These are phyloP conservation scores for Inosperma sp. DNA, from an alignment of 768 basidiomycete species.

Conservation along the genomic window DNA sequence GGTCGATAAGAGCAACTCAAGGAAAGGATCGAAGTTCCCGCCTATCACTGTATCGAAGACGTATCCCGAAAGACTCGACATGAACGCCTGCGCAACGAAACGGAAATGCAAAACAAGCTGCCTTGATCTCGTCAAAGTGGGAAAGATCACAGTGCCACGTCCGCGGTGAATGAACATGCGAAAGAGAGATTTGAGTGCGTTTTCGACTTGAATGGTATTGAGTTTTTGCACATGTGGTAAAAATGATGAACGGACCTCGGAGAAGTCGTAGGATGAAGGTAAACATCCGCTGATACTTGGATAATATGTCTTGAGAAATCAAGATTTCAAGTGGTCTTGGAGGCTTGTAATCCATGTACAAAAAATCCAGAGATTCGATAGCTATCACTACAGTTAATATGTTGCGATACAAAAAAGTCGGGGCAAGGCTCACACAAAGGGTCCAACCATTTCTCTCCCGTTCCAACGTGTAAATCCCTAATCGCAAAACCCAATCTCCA, in stretches of 20 bases:
- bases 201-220: conserved; percentile 48
- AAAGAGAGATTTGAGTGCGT: conserved; percentile 59
- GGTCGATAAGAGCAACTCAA: conserved; percentile 35
- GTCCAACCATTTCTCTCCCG: conserved; percentile 74
- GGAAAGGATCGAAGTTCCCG: conserved; percentile 69
- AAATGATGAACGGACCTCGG: conserved; percentile 50
- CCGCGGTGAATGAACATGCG: conserved; percentile 48
- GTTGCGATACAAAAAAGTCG: neutral
- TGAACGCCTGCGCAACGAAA: conserved; percentile 68
- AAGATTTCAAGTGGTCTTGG: conserved; percentile 71
- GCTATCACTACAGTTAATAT: conserved; percentile 10
- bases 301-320: conserved; percentile 66
- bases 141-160: conserved; percentile 46
- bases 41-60: conserved; percentile 79
- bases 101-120: conserved; percentile 63
- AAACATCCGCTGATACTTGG: conserved; percentile 83
- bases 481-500: conserved; percentile 82
- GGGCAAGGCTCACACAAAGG: conserved; percentile 61
- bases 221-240: neutral
- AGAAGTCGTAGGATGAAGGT: conserved; percentile 72
- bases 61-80: conserved; percentile 62
- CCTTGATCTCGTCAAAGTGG: conserved; percentile 49
- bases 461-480: conserved; percentile 57
- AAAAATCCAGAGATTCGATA: conserved; percentile 71
- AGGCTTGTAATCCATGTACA: conserved; percentile 89